Base-by-base conservation (phyloP, 2,329 filamentous ascomycete species). In the Aspergillus ochraceus region DNA sequence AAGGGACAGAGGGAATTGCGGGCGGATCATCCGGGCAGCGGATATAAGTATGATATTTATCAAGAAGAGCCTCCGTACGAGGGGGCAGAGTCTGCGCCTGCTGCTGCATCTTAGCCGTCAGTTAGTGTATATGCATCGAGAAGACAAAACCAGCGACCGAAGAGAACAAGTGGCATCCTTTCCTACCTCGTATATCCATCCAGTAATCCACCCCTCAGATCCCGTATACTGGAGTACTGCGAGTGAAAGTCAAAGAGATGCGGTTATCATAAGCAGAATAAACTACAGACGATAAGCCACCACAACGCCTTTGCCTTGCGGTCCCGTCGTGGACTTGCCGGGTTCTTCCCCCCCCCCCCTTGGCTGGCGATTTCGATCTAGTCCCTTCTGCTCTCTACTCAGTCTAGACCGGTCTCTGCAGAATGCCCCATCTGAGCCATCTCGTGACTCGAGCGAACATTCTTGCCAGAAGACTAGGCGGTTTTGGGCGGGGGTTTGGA, bases 31-130 rank as follows among this genome's bases (percentile, higher is more conserved):
- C 68, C 77, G 0, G 87, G 86, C 1, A 84, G 80, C 53, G 71
- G 66, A 62, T 89, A 88, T 68, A 87, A 85, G 74, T 89, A 88
- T 64, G 79, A 84, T 65, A 81, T 86, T 1, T 89, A 88, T 64
- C 72, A 81, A 58, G 84, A 88, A 65, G 83, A 86, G 30, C 56
- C 67, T 29, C 26, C 26, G 22, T 49, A 29, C 19, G 52, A 30
- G 32, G 32, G n/a, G 12, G 52, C 54, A 19, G 45, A 29, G 8
- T 17, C 14, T 36, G 32, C 11, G 11, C 32, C 36, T 42, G 36
- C 14, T 42, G 36, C 14, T 42, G 49, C 24, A 51, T 51, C 22
- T 51, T 5, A 47, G 17, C 1, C 9, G 8, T 22, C 12, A 29
- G 49, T 51, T 29, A 51, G 22, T 12, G 22, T 8, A 12, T 8